Evolutionary conservation across 148 eudicot genomes (phyloP), one percentile per base, ranked within the genome.

Genomic region (Pharnaceum exiguum): DNA sequence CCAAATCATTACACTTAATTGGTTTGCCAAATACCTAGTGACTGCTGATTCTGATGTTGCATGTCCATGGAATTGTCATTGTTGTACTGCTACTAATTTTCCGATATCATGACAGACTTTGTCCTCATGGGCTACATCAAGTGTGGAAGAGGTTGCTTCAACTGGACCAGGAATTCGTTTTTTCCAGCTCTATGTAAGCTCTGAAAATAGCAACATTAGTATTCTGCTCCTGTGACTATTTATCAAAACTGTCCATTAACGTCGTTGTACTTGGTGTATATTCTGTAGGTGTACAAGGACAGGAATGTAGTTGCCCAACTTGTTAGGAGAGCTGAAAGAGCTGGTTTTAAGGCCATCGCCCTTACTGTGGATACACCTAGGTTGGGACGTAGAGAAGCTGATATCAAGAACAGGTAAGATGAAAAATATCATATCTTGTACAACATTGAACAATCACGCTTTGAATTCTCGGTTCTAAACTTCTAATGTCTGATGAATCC

Each of bases 91-190:
- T n/a, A n/a, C 7, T 35, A 6, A 7, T 12, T 35, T 35, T 7
- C 38, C 12, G 38, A 6, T 35, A 6, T 12, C 12, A 6, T 7
- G 38, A 6, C 86, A 91, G 98, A 91, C 98, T 62, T 48, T 91
- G 52, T 91, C 98, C 24, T 88, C 98, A 50, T 91, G 98, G 98
- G 87, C 96, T 27, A 91, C 98, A 30, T 91, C 98, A 2, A 91
- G 98, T 62, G 98, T 91, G 18, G 98, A 91, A 64, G 98, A 91
- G 76, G 98, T 91, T 61, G 96, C 98, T 74, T 91, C 98, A 57
- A 88, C 98, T 15, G 96, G 98, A 55, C 95, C 98, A 31, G 98
- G 98, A 61, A 88, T 88, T 75, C 88, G 98, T 55, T 93, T 93
- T 77, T 93, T 93, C 82, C 98, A 88, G 83, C 96, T 93, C 70